Base-by-base conservation (phyloP, 345 rosid genomes). In the Brassica rapa region DNA sequence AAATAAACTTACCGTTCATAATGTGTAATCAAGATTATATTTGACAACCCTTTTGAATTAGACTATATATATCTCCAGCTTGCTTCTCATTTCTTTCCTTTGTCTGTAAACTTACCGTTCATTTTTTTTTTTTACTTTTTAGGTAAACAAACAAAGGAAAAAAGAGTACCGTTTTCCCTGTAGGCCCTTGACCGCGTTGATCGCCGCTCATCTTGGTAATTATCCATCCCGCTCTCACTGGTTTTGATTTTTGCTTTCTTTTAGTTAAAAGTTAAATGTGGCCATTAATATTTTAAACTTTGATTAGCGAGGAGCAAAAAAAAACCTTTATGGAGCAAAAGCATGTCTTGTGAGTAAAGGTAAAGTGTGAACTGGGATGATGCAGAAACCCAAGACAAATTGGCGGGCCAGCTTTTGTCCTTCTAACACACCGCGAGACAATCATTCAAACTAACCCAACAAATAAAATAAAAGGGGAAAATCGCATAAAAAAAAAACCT, bases 371-470 rank as follows among this genome's bases (percentile, higher is more conserved):
- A 51, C 56, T 51, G 56, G 6, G 56, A 51, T 51, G 56, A 51
- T 51, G 56, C 56, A 51, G 21, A 51, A 51, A 51, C 56, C 56
- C 21, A 51, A 51, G 56, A 51, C 19, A 51, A 51, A n/a, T 5
- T n/a, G 56, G 56, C 56, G 56, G 56, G 56, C 19, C 56, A 51
- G 56, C 56, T 51, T 51, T 51, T 51, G 56, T 51, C 56, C 56
- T 51, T 51, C 56, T 51, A 51, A 51, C 56, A 51, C 56, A 51
- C 56, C 56, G n/a, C 56, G 56, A 51, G 19, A 51, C 56, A n/a
- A 51, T 51, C 56, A 51, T 51, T 51, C 56, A 51, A 51, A 51
- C 56, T 51, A 51, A 46, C 15, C 55, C 21, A 51, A 51, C 21
- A 51, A 51, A 4, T 35, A 35, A 10, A 41, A 41, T 10, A 41